Percentiles rank a stretch among this genome's conserved stretches.
Conservation (phyloP, 2,329 filamentous ascomycete species). For the Didymella keratinophila region DNA sequence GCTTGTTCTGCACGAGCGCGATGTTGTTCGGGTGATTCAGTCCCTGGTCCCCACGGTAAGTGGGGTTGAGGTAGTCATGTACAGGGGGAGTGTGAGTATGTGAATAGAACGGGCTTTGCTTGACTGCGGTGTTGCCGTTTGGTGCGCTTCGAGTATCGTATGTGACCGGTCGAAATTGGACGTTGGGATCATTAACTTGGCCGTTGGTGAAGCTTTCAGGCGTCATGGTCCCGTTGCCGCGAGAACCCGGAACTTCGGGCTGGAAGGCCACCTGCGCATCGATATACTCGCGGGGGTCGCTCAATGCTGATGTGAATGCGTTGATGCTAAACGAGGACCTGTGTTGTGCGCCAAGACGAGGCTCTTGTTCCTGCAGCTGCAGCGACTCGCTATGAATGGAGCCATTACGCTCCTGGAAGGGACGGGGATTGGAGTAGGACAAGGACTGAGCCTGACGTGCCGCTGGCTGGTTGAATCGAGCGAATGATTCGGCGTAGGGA, state of each 20-base stretch:
- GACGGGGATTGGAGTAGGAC: constrained; percentile 52
- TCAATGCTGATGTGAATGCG: constrained; percentile 33
- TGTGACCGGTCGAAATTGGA: constrained; percentile 51
- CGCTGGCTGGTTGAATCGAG: constrained; percentile 45
- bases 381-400: constrained; percentile 51
- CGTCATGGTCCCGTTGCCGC: constrained; percentile 42
- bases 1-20: constrained; percentile 58
- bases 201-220: constrained; percentile 47
- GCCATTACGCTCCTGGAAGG: constrained; percentile 49
- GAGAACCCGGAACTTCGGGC: constrained; percentile 30
- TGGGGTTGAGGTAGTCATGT: constrained; percentile 54
- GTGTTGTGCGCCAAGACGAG: constrained; percentile 45
- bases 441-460: constrained; percentile 59
- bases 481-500: constrained; percentile 39
- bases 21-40: constrained; percentile 55
- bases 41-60: constrained; percentile 52
- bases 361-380: constrained; percentile 44
- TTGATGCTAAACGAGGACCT: constrained; percentile 45
- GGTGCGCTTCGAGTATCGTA: constrained; percentile 55
- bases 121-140: constrained; percentile 49
- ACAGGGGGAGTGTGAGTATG: constrained; percentile 54
- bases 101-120: constrained; percentile 59
- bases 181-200: constrained; percentile 43
- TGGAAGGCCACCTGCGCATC: constrained; percentile 35
- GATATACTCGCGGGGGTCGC: constrained; percentile 35